These are phyloP conservation scores for Apiospora hydei DNA, from an alignment of 2,329 filamentous ascomycete genomes.

Conservation along the genomic window DNA sequence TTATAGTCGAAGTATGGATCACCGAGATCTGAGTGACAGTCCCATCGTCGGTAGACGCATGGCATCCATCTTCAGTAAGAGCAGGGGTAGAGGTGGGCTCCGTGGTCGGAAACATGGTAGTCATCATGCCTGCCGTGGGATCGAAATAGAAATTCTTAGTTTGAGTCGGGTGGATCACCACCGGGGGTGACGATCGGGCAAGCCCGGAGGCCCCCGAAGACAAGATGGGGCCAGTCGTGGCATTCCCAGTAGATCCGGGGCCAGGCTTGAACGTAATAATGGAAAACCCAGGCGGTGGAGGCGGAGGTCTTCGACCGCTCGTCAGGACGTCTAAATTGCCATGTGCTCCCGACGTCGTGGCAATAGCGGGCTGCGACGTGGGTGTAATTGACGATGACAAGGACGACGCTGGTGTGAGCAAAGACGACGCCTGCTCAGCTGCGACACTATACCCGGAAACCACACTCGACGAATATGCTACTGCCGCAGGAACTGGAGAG, in stretches of 20 bases:
- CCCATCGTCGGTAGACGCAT: conserved; percentile 38
- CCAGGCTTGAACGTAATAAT: conserved; percentile 11
- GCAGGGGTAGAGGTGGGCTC: neutral
- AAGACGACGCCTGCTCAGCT: neutral
- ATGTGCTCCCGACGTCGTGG: neutral
- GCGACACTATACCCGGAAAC: neutral
- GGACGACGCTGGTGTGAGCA: neutral
- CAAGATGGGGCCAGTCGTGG: neutral
- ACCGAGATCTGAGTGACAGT: conserved; percentile 52
- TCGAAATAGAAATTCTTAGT: conserved; percentile 10
- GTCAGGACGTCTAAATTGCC: neutral
- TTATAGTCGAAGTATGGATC: conserved; percentile 58
- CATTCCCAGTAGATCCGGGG: conserved; percentile 7
- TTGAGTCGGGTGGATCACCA: conserved; percentile 2
- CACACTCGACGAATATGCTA: neutral
- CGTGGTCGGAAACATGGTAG: neutral
- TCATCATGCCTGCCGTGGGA: neutral
- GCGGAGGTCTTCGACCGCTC: conserved; percentile 2
- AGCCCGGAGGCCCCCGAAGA: neutral
- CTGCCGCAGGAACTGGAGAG: neutral
- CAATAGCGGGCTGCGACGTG: neutral
- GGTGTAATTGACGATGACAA: neutral
- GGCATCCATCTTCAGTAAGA: conserved; percentile 31
- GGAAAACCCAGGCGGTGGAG: neutral
- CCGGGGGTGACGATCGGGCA: neutral